phyloP scores from a whole-genome alignment of 139 green algal genomes.

The Micractinium conductrix region DNA sequence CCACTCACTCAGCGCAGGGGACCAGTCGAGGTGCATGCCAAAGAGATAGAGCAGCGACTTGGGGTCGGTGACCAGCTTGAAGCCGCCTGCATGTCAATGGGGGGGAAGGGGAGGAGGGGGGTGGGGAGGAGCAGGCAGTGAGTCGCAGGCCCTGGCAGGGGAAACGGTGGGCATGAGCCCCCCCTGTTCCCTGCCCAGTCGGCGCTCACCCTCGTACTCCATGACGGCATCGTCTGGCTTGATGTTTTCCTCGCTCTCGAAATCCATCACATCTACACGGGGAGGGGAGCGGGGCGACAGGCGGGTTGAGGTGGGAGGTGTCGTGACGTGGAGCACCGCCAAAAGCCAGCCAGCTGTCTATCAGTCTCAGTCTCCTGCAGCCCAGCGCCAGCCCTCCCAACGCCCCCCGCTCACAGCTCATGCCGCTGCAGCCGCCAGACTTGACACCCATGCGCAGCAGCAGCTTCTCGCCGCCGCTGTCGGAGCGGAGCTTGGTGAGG shows the following conservation, averaged over 20 bases:
- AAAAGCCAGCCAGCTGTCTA: too few relatives aligned
- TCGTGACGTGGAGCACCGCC: too few relatives aligned
- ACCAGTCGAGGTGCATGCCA: conserved; percentile 91
- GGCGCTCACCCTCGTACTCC: too few relatives aligned
- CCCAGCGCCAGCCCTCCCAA: too few relatives aligned
- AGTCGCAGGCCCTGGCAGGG: too few relatives aligned
- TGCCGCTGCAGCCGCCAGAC: conserved; percentile 60
- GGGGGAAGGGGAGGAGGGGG: too few relatives aligned
- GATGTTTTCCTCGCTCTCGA: conserved; percentile 78
- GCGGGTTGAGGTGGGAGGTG: too few relatives aligned
- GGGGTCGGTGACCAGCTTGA: conserved; percentile 80
- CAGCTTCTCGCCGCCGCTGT: conserved; percentile 58
- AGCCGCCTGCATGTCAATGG: too few relatives aligned
- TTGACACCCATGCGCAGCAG: conserved; percentile 80
- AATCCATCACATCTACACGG: conserved; percentile 82
- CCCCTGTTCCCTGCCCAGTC: too few relatives aligned
- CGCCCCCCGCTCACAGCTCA: conserved; percentile 2
- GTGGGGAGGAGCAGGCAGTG: too few relatives aligned
- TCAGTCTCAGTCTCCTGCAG: too few relatives aligned
- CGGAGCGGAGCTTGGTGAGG: conserved; percentile 74
- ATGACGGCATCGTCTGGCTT: conserved; percentile 53
- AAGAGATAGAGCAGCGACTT: conserved; percentile 96
- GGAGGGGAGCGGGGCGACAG: neutral
- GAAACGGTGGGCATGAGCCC: too few relatives aligned
- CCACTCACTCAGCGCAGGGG: neutral